Conservation (phyloP, 352 stramenopile genomes). For the Phytophthora gonapodyides region DNA sequence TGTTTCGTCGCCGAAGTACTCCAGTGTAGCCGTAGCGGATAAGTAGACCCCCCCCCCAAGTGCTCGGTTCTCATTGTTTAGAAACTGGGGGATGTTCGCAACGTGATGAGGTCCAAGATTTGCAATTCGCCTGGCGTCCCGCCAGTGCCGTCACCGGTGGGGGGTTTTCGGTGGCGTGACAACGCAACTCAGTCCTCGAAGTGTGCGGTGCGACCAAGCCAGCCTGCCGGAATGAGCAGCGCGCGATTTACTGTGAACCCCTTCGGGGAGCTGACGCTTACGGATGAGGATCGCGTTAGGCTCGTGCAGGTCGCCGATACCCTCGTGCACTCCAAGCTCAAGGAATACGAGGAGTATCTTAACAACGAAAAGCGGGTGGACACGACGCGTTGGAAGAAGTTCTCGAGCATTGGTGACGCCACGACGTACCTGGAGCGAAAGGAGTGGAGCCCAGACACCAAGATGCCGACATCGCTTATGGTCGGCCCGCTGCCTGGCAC, state of each 20-base stretch:
- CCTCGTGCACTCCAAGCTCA: constrained; percentile 15
- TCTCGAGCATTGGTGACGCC: not conserved
- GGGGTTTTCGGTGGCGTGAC: too few species aligned
- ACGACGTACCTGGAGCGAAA: constrained; percentile 23
- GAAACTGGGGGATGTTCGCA: too few species aligned
- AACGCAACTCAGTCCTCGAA: too few species aligned
- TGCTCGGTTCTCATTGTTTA: too few species aligned
- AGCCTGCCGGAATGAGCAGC: constrained; percentile 10
- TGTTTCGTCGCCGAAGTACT: too few species aligned
- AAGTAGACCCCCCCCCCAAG: too few species aligned
- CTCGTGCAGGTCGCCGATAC: constrained; percentile 16
- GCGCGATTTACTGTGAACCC: constrained; percentile 26
- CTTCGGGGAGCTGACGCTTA: constrained; percentile 9
- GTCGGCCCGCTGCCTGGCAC: constrained; percentile 30
- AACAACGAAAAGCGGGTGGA: constrained; percentile 14
- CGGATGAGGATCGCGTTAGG: constrained; percentile 9
- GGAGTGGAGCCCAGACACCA: constrained; percentile 11
- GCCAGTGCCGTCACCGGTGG: too few species aligned
- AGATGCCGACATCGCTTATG: constrained; percentile 27
- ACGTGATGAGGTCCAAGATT: too few species aligned
- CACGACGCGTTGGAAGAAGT: constrained; percentile 22
- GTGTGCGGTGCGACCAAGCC: too few species aligned
- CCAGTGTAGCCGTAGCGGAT: too few species aligned
- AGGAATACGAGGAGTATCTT: constrained; percentile 19
- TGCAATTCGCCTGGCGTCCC: too few species aligned